Evolutionary conservation across 169 alveolate species (phyloP).

Genomic region (Plasmodium coatneyi): DNA sequence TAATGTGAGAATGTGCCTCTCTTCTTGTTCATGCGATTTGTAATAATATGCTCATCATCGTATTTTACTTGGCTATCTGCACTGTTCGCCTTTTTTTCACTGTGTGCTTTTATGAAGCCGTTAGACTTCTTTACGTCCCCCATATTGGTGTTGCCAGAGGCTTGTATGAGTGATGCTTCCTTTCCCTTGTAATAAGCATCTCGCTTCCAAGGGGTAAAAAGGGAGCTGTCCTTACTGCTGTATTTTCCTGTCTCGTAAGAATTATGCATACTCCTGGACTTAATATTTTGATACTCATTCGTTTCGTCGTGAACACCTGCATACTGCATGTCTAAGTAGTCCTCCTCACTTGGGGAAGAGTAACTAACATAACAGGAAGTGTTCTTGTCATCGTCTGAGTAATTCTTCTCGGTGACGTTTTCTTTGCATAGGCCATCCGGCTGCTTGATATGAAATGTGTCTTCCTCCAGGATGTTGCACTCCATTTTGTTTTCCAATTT

Average conservation of each 20-base stretch:
- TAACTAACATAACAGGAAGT: constrained; percentile 61
- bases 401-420: constrained; percentile 27
- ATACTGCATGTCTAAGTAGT: constrained; percentile 44
- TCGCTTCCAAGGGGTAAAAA: neutral
- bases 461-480: constrained; percentile 30
- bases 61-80: neutral
- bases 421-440: constrained; percentile 18
- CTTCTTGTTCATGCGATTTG: neutral
- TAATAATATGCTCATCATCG: neutral
- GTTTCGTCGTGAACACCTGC: constrained; percentile 22
- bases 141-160: neutral
- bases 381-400: constrained; percentile 55
- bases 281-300: neutral
- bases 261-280: neutral
- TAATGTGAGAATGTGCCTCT: neutral
- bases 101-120: neutral
- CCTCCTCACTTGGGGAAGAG: constrained; percentile 52
- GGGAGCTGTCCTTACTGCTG: neutral
- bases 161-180: neutral
- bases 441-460: neutral
- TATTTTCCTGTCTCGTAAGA: neutral
- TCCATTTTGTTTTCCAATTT: constrained; percentile 22
- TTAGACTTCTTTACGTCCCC: neutral
- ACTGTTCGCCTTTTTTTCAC: neutral
- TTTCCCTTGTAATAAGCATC: neutral